Evolutionary conservation across 129 eudicot species (phyloP), one percentile per base, ranked within the genome.

Genomic region (Flaveria sonorensis): DNA sequence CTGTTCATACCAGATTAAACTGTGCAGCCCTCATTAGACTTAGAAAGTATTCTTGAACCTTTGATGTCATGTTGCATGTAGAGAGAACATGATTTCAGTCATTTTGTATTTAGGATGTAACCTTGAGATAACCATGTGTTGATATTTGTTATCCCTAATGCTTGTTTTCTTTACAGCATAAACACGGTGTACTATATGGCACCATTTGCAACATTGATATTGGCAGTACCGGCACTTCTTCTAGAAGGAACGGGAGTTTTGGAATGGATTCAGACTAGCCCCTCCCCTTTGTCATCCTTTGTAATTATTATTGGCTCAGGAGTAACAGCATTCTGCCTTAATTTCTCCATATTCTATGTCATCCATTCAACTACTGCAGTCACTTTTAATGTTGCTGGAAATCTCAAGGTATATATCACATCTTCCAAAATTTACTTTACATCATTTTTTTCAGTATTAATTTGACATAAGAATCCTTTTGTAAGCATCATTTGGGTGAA

Each of bases 131-230:
- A 20, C 63, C 9, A 8, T 19, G 21, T 59, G 15, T 59, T 59
- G 16, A 62, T 62, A 11, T 62, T 62, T 32, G 1, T 14, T 16
- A n/a, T 56, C 18, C 6, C 75, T 61, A 39, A 42, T 59, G 56
- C 7, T 26, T 56, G 60, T 36, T 15, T 68, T 19, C 8, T 61
- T 71, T 18, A 73, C 88, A 93, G 97, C 81, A 93, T 93, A 86
- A 93, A 93, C 84, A 93, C 98, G 3, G 98, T 93, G 81, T 93
- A 85, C 79, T 91, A 91, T 87, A 93, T 93, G 98, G 98, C 98
- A 75, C 98, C 98, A 53, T 89, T 87, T 84, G 98, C 98, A 42
- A 93, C 98, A 12, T 79, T 93, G 96, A 91, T 93, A 39, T 79
- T 93, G 77, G 96, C 93, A 18, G 79, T 81, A 2, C 98, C 98